Base-by-base conservation (phyloP, 352 stramenopile species). In the Phytophthora cactorum region DNA sequence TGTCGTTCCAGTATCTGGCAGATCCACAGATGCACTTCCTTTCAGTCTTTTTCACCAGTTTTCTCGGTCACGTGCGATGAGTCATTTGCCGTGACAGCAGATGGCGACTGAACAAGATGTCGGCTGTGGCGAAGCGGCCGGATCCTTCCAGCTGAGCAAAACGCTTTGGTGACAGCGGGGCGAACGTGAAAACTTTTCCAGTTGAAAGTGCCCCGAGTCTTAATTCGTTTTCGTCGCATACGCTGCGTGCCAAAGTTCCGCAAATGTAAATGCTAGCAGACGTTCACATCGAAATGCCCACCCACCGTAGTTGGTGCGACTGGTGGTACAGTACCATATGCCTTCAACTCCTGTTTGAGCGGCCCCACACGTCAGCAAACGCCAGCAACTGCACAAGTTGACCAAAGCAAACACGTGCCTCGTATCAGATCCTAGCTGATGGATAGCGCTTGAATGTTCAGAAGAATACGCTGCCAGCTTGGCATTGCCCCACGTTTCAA, bases 1-100 rank as follows among this genome's bases (percentile, higher is more conserved):
- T 3, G 36, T 43, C 34, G 36, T n/a, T 43, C 36, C 36, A 43
- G 11, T 38, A 11, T 38, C 32, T 38, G 32, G 32, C 36, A 39
- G 34, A 39, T 12, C 5, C 34, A 45, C 39, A 45, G 15, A 15
- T 47, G 28, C 44, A n/a, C 44, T 28, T 50, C 5, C 27, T 49
- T 28, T 52, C 39, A 59, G 28, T 22, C 17, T 44, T 8, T 66
- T 71, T 72, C 64, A 45, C 64, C 38, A 72, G 64, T 71, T 67
- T 71, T 66, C 49, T 54, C 27, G 47, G 53, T 63, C 52, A 50
- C 27, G 45, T 43, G 44, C 10, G 38, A 38, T 31, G 32, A 43
- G 36, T 43, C 36, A 43, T n/a, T 49, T 29, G 49, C 57, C 36
- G 5, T 34, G 17, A 39, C 31, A 59, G 52, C 65, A 72, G 44